Base-by-base conservation (phyloP, 768 basidiomycete genomes). In the Russula dissimulans region DNA sequence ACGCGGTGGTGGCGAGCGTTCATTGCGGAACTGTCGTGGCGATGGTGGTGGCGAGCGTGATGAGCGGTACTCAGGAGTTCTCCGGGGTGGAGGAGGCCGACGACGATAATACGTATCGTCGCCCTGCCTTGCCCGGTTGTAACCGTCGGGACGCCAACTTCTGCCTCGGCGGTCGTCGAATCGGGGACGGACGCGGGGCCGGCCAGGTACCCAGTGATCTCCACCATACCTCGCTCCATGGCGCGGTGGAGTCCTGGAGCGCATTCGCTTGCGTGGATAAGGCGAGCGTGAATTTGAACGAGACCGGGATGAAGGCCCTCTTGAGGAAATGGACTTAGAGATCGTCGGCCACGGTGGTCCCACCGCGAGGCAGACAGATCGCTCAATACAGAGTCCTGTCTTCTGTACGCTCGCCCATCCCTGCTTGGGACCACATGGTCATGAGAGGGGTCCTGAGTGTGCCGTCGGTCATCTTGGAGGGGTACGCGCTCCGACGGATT, bases 201-300 rank as follows among this genome's bases (percentile, higher is more conserved):
- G 49, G 18, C 18, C 54, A 1, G 47, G 10, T 32, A 22, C 11
- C 59, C 59, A 39, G 32, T 15, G 26, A 31, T 50, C 48, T 14
- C n/a, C 22, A 38, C 4, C 15, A 12, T 31, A 47, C 42, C 59
- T 54, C 41, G 46, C 8, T 34, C 54, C 59, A 34, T 44, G 44
- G 39, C 22, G 38, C 17, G 34, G 54, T 15, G 60, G 60, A 0
- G 60, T 26, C 36, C 43, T 45, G 3, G 60, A 61, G 32, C 60
- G 60, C 34, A 31, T 10, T 15, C 60, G 50, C 50, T 61, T 61
- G 11, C 51, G 56, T 6, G 22, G 7, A 32, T 61, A 57, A 22
- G 54, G 55, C 26, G 60, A 56, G 18, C 50, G 57, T 1, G 60
- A 56, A 18, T 2, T 26, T 31, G 52, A 53, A 8, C 54, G 54